These are phyloP conservation scores for Cantharellus cinnabarinus DNA, from an alignment of 768 basidiomycete genomes.

Conservation along the genomic window DNA sequence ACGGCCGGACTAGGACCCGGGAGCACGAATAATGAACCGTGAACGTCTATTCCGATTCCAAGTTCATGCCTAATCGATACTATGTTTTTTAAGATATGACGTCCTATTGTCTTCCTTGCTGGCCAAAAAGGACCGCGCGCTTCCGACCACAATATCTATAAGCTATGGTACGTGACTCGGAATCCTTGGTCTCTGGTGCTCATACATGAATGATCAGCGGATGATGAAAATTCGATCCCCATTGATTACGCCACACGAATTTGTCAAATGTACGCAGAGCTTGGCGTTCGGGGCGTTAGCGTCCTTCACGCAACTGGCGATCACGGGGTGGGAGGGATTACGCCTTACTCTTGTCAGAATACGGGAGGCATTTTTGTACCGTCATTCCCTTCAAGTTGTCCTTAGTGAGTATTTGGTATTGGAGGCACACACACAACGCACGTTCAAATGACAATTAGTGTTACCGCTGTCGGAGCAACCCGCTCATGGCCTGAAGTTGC, in stretches of 20 bases:
- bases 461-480: slow-evolving; percentile 5
- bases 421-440: neutral
- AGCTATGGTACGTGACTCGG: slow-evolving; percentile 1
- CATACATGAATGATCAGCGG: neutral
- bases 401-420: slow-evolving; percentile 14
- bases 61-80: neutral
- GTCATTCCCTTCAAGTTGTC: slow-evolving; percentile 3
- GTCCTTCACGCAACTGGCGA: slow-evolving; percentile 2
- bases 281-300: slow-evolving; percentile 4
- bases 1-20: slow-evolving; percentile 17
- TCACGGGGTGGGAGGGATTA: neutral
- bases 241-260: neutral
- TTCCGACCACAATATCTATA: neutral
- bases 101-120: slow-evolving; percentile 8
- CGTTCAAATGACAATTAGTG: neutral
- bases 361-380: slow-evolving; percentile 1
- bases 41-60: no score
- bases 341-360: no score
- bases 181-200: neutral
- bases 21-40: slow-evolving; percentile 10
- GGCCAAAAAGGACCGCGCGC: neutral
- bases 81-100: slow-evolving; percentile 1
- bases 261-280: slow-evolving; percentile 1
- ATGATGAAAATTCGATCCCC: slow-evolving; percentile 2
- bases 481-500: slow-evolving; percentile 1